Conservation (phyloP, 305 asterid species). For the Fraxinus dipetala region DNA sequence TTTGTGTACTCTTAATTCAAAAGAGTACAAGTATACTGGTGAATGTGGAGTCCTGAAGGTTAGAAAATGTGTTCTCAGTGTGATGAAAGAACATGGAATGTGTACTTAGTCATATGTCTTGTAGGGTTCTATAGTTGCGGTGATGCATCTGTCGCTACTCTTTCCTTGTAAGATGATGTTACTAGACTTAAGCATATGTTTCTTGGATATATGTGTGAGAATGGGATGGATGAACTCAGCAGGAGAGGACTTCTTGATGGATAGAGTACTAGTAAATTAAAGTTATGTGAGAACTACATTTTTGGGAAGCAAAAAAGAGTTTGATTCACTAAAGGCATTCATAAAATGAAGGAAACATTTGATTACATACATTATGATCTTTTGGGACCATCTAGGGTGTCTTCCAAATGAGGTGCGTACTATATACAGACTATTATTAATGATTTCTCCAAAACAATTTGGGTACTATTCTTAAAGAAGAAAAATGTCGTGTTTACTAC, state of each 20-base stretch:
- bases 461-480: no score
- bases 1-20: no score
- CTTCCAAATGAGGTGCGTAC: no score
- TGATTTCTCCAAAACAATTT: no score
- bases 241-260: background rate
- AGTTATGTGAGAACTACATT: background rate
- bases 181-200: background rate
- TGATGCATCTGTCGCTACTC: background rate
- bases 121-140: background rate
- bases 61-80: background rate
- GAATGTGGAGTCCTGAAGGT: background rate
- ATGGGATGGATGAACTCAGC: background rate
- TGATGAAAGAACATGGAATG: background rate
- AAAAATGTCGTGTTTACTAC: no score
- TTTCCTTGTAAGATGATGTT: background rate
- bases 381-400: background rate
- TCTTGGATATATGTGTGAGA: background rate
- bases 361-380: background rate
- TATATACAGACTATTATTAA: no score
- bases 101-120: background rate
- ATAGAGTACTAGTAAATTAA: background rate
- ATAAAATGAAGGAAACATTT: background rate
- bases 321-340: background rate
- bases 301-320: background rate
- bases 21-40: no score